Conservation (phyloP, 2,329 filamentous ascomycete genomes). For the Hansfordia pulvinata region DNA sequence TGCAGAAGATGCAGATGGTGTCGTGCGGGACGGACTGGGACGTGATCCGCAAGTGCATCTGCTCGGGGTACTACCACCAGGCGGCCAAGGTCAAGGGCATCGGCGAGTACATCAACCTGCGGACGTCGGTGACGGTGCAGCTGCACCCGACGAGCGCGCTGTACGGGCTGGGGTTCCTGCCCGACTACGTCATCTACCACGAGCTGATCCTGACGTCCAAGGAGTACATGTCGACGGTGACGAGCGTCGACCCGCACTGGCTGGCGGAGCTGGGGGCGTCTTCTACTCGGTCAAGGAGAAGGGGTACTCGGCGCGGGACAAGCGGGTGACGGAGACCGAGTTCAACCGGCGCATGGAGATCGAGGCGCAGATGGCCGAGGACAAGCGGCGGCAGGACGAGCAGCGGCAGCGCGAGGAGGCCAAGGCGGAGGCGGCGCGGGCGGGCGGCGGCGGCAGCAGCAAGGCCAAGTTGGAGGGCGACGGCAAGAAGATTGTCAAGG, state of each 20-base stretch:
- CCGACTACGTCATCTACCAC: slow-evolving; percentile 96
- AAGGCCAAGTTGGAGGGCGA: slow-evolving; percentile 13
- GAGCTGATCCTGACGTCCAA: slow-evolving; percentile 93
- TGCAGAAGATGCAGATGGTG: slow-evolving; percentile 77
- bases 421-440: slow-evolving; percentile 26
- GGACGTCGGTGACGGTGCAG: slow-evolving; percentile 87
- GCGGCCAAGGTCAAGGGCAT: slow-evolving; percentile 92
- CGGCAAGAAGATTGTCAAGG: slow-evolving; percentile 45
- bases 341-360: slow-evolving; percentile 91
- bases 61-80: slow-evolving; percentile 95
- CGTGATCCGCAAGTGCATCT: slow-evolving; percentile 88
- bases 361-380: slow-evolving; percentile 80
- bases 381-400: slow-evolving; percentile 56
- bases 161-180: slow-evolving; percentile 84
- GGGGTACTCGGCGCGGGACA: slow-evolving; percentile 78
- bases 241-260: slow-evolving; percentile 92
- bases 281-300: slow-evolving; percentile 98
- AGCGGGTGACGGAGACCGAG: slow-evolving; percentile 77
- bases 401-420: slow-evolving; percentile 36
- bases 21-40: slow-evolving; percentile 98
- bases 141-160: slow-evolving; percentile 88
- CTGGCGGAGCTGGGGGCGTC: slow-evolving; percentile 91
- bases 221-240: slow-evolving; percentile 97
- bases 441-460: slow-evolving; percentile 6
- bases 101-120: slow-evolving; percentile 92